These are phyloP conservation scores for Blastocrithidia nonstop DNA, from an alignment of 208 protist genomes.

Conservation along the genomic window DNA sequence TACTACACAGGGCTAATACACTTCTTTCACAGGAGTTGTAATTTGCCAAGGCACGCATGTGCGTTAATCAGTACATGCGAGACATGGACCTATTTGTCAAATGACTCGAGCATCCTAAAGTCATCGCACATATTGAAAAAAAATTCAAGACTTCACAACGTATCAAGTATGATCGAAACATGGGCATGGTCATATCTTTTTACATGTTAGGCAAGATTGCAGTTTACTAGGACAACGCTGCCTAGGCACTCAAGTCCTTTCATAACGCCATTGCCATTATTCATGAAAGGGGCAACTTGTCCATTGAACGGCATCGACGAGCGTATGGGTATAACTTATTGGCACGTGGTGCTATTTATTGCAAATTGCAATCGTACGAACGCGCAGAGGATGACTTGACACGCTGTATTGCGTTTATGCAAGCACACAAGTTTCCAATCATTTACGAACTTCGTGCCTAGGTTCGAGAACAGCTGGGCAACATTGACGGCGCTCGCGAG, in stretches of 20 bases:
- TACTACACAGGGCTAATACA: slow-evolving; percentile 78
- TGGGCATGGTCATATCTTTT: slow-evolving; percentile 75
- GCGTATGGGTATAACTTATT: slow-evolving; percentile 65
- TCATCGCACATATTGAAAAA: slow-evolving; percentile 73
- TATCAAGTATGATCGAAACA: slow-evolving; percentile 78
- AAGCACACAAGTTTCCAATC: slow-evolving; percentile 50
- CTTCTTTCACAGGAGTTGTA: slow-evolving; percentile 76
- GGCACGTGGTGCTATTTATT: slow-evolving; percentile 73
- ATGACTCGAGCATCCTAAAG: slow-evolving; percentile 82
- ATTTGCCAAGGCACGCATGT: slow-evolving; percentile 72
- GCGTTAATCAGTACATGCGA: slow-evolving; percentile 83
- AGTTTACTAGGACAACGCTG: slow-evolving; percentile 75
- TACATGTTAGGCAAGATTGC: slow-evolving; percentile 82
- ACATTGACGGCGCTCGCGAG: slow-evolving; percentile 65
- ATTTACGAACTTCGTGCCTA: slow-evolving; percentile 78
- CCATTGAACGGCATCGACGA: slow-evolving; percentile 60
- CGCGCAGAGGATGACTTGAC: slow-evolving; percentile 74
- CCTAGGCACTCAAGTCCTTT: slow-evolving; percentile 76
- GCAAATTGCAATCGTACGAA: slow-evolving; percentile 64
- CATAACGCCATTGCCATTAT: slow-evolving; percentile 58
- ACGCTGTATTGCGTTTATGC: slow-evolving; percentile 61
- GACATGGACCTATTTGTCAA: slow-evolving; percentile 83
- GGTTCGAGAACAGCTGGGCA: slow-evolving; percentile 60
- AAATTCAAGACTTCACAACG: slow-evolving; percentile 76
- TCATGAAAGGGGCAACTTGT: slow-evolving; percentile 42